Conservation (phyloP, 768 basidiomycete species). For the Rhodotorula toruloides region DNA sequence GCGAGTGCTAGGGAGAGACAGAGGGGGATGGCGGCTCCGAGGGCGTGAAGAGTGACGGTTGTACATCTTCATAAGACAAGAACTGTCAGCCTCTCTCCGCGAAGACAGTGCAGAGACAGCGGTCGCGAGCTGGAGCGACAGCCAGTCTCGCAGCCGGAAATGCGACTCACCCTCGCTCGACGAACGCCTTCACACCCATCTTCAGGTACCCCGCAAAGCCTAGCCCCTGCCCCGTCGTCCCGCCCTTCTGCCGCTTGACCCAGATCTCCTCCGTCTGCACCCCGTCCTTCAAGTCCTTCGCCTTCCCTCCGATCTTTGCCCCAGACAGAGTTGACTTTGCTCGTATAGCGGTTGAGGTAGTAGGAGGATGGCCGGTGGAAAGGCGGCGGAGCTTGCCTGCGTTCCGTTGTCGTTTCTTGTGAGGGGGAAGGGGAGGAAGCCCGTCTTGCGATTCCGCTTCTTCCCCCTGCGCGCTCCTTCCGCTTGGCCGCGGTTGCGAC, state of each 20-base stretch:
- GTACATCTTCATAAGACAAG: slow-evolving; percentile 56
- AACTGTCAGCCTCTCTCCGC: background rate
- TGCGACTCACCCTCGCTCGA: slow-evolving; percentile 38
- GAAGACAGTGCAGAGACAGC: background rate
- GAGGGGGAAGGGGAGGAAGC: background rate
- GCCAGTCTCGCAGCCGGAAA: background rate
- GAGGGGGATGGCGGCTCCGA: slow-evolving; percentile 85
- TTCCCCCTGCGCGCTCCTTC: background rate
- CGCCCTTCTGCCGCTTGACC: slow-evolving; percentile 1
- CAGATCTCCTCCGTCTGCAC: slow-evolving; percentile 20
- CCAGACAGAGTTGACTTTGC: slow-evolving; percentile 11
- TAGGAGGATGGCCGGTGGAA: slow-evolving; percentile 4
- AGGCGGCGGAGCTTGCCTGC: slow-evolving; percentile 27
- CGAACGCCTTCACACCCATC: slow-evolving; percentile 37
- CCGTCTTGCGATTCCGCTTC: too few relatives aligned
- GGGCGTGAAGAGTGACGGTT: slow-evolving; percentile 66
- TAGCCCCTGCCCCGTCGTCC: background rate
- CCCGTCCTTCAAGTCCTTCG: slow-evolving; percentile 21
- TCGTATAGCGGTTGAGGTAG: background rate
- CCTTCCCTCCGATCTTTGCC: slow-evolving; percentile 18
- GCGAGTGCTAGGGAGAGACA: slow-evolving; percentile 65
- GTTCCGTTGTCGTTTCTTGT: slow-evolving; percentile 6
- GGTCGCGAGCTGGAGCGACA: background rate
- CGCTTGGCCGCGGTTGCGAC: background rate
- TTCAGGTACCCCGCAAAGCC: slow-evolving; percentile 40